Evolutionary conservation across 352 stramenopile species (phyloP).

Genomic region (Phytophthora nicotianae): DNA sequence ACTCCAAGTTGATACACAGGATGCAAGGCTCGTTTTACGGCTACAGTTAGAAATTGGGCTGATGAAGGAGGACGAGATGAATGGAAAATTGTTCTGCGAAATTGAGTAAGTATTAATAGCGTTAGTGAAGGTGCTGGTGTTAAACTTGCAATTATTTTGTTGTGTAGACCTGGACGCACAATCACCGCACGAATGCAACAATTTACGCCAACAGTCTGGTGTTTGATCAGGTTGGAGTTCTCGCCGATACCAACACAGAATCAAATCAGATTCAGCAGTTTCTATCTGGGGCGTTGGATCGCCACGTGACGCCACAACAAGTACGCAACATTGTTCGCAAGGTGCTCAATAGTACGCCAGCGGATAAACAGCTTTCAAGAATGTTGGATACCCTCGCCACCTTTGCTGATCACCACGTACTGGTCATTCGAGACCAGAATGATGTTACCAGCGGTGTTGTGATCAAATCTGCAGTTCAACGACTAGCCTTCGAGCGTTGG

Average conservation of each 20-base stretch:
- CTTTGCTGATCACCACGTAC: not conserved
- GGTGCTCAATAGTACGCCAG: not conserved
- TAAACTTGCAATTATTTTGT: not conserved
- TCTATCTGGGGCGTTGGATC: too few relatives aligned
- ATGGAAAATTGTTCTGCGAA: not conserved
- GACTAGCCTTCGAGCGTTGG: not conserved
- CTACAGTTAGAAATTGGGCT: not conserved
- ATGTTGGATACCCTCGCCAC: not conserved
- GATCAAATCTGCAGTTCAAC: not conserved
- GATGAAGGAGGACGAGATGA: not conserved
- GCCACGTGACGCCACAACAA: too few relatives aligned
- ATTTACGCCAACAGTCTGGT: not conserved
- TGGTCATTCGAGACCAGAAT: not conserved
- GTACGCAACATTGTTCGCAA: not conserved
- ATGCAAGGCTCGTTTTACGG: not conserved
- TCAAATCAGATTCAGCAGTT: not conserved
- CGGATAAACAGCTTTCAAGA: not conserved
- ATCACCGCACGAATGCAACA: not conserved
- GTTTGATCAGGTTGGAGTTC: not conserved
- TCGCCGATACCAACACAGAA: not conserved
- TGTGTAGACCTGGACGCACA: not conserved
- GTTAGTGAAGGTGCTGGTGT: too few relatives aligned
- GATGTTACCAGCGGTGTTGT: not conserved
- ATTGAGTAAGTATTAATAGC: not conserved
- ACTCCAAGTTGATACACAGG: not conserved